A percentile compares a stretch with the other conserved stretches of the same genome.
Conservation (phyloP, 352 stramenopile species). For the Pythium guiyangense region DNA sequence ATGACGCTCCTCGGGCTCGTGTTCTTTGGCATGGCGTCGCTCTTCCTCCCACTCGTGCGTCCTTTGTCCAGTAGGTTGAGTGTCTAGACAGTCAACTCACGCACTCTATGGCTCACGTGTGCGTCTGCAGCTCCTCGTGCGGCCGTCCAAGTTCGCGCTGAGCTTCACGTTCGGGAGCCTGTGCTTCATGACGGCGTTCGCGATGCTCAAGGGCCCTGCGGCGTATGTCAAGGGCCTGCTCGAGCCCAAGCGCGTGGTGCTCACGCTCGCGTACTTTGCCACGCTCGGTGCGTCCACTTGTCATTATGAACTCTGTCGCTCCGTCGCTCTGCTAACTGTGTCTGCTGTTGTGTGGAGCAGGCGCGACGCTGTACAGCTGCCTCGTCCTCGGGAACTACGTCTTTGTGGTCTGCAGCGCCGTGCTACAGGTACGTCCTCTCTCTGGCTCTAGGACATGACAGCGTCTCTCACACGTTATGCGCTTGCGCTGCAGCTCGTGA, state of each 20-base stretch:
- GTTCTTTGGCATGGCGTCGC: constrained; percentile 81
- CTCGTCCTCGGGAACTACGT: constrained; percentile 81
- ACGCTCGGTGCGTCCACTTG: constrained; percentile 46
- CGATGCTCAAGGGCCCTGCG: constrained; percentile 68
- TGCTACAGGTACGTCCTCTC: constrained; percentile 31
- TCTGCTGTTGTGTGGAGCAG: constrained; percentile 11
- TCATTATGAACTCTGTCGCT: too few relatives aligned
- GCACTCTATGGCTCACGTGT: background rate
- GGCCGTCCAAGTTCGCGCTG: constrained; percentile 78
- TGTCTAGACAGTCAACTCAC: background rate
- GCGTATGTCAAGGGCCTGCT: constrained; percentile 52
- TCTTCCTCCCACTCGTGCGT: constrained; percentile 65
- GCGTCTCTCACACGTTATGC: background rate
- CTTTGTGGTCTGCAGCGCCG: constrained; percentile 74
- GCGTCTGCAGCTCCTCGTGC: constrained; percentile 56
- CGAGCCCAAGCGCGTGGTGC: constrained; percentile 53
- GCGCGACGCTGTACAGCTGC: constrained; percentile 75
- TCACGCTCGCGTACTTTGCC: constrained; percentile 66
- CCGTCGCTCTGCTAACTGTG: background rate
- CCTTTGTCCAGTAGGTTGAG: background rate
- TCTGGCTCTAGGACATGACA: background rate
- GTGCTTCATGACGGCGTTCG: constrained; percentile 67
- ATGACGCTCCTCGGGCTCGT: constrained; percentile 62
- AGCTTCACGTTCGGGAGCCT: constrained; percentile 81
- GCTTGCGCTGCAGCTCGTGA: constrained; percentile 41